Percentiles rank a stretch among this genome's conserved stretches.
Conservation (phyloP, 164 flowering plant species). For the Malania oleifera region DNA sequence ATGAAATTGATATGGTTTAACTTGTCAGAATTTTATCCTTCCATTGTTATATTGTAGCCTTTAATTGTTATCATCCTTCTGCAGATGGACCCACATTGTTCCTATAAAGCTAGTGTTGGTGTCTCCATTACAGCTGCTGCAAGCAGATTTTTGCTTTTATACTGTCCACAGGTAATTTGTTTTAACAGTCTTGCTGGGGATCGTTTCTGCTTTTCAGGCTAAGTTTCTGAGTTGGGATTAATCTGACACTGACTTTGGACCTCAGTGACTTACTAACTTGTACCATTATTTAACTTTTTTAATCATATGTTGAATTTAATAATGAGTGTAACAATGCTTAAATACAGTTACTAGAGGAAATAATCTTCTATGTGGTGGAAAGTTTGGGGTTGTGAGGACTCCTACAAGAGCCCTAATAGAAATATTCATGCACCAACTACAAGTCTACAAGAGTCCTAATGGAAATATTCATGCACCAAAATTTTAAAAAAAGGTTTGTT, state of each 20-base stretch:
- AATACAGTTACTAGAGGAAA: too few relatives aligned
- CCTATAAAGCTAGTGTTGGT: slow-evolving; percentile 52
- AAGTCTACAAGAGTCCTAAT: too few relatives aligned
- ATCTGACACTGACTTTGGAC: background rate
- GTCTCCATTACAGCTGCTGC: slow-evolving; percentile 69
- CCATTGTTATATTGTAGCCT: background rate
- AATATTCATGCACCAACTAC: too few relatives aligned
- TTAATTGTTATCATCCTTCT: slow-evolving; percentile 10
- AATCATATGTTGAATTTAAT: too few relatives aligned
- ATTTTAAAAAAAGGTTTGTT: too few relatives aligned
- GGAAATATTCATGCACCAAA: too few relatives aligned
- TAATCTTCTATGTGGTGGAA: too few relatives aligned
- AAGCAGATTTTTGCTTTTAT: slow-evolving; percentile 76
- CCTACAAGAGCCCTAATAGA: too few relatives aligned
- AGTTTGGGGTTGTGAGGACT: too few relatives aligned
- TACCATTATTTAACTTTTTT: too few relatives aligned
- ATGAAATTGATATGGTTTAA: background rate
- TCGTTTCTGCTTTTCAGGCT: background rate
- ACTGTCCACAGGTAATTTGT: slow-evolving; percentile 65
- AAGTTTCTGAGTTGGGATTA: background rate
- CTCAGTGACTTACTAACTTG: background rate
- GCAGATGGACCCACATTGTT: slow-evolving; percentile 98
- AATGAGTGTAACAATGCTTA: too few relatives aligned
- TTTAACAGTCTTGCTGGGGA: background rate
- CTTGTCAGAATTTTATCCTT: background rate